A percentile compares a stretch with the other conserved stretches of the same genome.
Evolutionary conservation across 1,284 basidiomycete species (phyloP).

Genomic region (Puccinia hordei): DNA sequence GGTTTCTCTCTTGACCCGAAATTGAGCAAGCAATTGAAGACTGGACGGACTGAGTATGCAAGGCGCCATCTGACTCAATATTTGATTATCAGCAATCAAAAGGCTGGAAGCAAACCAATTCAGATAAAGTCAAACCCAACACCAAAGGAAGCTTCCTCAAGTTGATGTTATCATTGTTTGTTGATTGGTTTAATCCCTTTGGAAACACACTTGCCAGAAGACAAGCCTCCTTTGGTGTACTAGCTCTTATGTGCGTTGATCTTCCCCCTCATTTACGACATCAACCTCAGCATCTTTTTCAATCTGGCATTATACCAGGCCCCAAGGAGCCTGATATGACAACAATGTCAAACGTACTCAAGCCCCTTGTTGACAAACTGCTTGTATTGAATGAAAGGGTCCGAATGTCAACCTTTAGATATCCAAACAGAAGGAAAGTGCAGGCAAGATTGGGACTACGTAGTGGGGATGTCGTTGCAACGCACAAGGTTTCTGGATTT

Average conservation of each 20-base stretch:
- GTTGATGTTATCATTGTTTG: constrained; percentile 17
- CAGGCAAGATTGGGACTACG: not conserved
- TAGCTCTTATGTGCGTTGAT: constrained; percentile 21
- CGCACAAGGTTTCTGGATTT: constrained; percentile 20
- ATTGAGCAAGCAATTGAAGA: constrained; percentile 35
- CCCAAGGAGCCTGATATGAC: constrained; percentile 11
- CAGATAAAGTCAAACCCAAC: not conserved
- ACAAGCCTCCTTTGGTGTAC: constrained; percentile 4
- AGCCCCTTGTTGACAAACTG: not conserved
- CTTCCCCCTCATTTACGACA: constrained; percentile 4
- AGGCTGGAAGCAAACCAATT: not conserved
- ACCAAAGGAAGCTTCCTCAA: constrained; percentile 3
- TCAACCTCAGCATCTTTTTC: not conserved
- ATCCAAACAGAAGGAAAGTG: not conserved
- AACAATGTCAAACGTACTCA: constrained; percentile 7
- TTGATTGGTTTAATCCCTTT: constrained; percentile 34
- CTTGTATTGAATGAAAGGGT: not conserved
- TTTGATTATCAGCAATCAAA: constrained; percentile 16
- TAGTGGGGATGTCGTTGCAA: constrained; percentile 10
- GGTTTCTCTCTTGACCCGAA: constrained; percentile 18
- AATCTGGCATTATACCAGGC: constrained; percentile 16
- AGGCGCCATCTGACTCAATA: not conserved
- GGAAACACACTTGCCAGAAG: constrained; percentile 1
- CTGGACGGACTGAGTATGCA: not conserved
- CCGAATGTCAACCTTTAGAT: not conserved